Evolutionary conservation across 371 early-diverging fungal genomes (phyloP).

Genomic region (Funneliformis caledonium): DNA sequence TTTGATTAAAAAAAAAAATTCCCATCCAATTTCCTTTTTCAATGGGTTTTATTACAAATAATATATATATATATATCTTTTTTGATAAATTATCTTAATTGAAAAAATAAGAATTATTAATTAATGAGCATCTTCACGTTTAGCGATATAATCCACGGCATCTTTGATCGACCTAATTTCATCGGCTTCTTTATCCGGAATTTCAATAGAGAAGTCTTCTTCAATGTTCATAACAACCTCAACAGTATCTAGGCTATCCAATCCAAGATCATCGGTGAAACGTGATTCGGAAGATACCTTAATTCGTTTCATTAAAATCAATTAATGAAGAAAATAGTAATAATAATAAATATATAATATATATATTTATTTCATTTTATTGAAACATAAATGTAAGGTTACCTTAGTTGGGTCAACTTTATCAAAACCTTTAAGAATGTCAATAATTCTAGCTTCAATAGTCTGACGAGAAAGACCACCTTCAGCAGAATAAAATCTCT

Average conservation of each 20-base stretch:
- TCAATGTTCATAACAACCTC: conserved; percentile 99
- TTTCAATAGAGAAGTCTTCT: conserved; percentile 97
- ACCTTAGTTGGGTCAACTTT: conserved; percentile 93
- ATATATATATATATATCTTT: no score
- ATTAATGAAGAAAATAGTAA: no score
- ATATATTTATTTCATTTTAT: no score
- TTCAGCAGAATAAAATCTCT: conserved; percentile 68
- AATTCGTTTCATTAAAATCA: background rate
- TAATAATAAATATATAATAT: no score
- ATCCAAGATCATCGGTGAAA: conserved; percentile 92
- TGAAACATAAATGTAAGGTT: conserved; percentile 26
- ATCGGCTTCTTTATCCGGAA: conserved; percentile 97
- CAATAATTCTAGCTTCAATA: conserved; percentile 84
- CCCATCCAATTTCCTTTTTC: no score
- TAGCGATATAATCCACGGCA: conserved; percentile 86
- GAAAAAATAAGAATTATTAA: background rate
- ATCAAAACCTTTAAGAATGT: conserved; percentile 90
- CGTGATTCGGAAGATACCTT: conserved; percentile 81
- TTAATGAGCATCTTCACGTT: conserved; percentile 82
- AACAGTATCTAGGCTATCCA: conserved; percentile 95
- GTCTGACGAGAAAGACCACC: conserved; percentile 60
- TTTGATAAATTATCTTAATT: no score
- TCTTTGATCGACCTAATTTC: conserved; percentile 86
- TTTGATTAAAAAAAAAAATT: no score
- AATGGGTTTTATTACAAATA: no score